These are phyloP conservation scores for Chlorella variabilis DNA, from an alignment of 163 green algal genomes.

Conservation along the genomic window DNA sequence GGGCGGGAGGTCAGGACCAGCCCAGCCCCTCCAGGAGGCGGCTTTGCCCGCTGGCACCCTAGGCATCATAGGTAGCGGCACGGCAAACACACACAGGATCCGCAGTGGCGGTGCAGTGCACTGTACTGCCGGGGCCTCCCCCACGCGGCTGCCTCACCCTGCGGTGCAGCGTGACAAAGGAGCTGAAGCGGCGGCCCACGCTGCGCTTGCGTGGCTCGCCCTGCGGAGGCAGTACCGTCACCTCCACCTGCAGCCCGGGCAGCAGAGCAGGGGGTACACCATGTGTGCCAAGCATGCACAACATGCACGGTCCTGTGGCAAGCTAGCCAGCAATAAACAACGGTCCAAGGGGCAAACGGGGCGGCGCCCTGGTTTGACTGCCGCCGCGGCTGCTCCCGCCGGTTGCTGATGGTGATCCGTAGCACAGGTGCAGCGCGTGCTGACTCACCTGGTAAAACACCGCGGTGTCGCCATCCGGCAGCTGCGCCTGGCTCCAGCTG, in stretches of 20 bases:
- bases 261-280: too few relatives aligned
- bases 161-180: constrained; percentile 54
- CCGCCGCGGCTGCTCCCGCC: too few relatives aligned
- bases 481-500: constrained; percentile 34
- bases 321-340: too few relatives aligned
- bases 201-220: constrained; percentile 46
- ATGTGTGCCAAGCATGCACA: too few relatives aligned
- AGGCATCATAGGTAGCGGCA: too few relatives aligned
- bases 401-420: too few relatives aligned
- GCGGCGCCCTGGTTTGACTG: too few relatives aligned
- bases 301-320: too few relatives aligned
- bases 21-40: not conserved
- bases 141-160: constrained; percentile 39
- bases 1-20: not conserved
- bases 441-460: constrained; percentile 51
- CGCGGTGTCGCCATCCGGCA: constrained; percentile 31
- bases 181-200: constrained; percentile 56
- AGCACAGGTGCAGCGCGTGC: too few relatives aligned
- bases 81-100: too few relatives aligned
- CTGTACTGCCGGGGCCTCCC: not conserved
- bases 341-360: too few relatives aligned
- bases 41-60: not conserved
- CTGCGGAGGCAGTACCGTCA: constrained; percentile 56
- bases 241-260: constrained; percentile 51
- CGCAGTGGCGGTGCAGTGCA: too few relatives aligned